These are phyloP conservation scores for Haplosporangium sp. DNA, from an alignment of 371 early-diverging fungal species.

Conservation along the genomic window DNA sequence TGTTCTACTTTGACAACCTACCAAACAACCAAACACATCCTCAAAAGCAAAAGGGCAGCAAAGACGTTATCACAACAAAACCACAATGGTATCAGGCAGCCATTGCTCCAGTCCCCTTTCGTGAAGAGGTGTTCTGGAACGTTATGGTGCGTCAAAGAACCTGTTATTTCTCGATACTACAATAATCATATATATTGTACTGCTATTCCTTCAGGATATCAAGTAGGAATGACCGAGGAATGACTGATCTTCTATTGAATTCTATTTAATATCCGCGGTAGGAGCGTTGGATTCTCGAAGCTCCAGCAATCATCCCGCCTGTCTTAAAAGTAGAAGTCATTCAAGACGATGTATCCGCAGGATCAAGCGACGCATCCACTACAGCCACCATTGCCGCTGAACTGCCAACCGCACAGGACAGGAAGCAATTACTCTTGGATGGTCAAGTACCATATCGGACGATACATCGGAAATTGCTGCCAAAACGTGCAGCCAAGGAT, in stretches of 20 bases:
- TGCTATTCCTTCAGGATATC: too few species aligned
- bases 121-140: slow-evolving; percentile 40
- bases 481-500: slow-evolving; percentile 74
- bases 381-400: not conserved
- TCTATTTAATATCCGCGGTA: too few species aligned
- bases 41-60: not conserved
- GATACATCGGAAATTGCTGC: slow-evolving; percentile 62
- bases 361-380: not conserved
- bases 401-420: slow-evolving; percentile 14
- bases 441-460: slow-evolving; percentile 25
- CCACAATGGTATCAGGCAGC: slow-evolving; percentile 33
- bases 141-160: slow-evolving; percentile 29
- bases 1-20: slow-evolving; percentile 28
- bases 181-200: too few species aligned
- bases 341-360: slow-evolving; percentile 18
- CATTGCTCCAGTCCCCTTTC: slow-evolving; percentile 40
- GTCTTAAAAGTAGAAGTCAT: slow-evolving; percentile 68
- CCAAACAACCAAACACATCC: slow-evolving; percentile 19
- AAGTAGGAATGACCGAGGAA: too few species aligned
- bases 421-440: slow-evolving; percentile 4
- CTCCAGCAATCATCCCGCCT: slow-evolving; percentile 78
- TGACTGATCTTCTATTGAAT: too few species aligned
- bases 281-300: slow-evolving; percentile 76
- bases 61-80: not conserved
- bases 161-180: too few species aligned